phyloP scores from a whole-genome alignment of 805 yeast species.

The Pichia exigua region DNA sequence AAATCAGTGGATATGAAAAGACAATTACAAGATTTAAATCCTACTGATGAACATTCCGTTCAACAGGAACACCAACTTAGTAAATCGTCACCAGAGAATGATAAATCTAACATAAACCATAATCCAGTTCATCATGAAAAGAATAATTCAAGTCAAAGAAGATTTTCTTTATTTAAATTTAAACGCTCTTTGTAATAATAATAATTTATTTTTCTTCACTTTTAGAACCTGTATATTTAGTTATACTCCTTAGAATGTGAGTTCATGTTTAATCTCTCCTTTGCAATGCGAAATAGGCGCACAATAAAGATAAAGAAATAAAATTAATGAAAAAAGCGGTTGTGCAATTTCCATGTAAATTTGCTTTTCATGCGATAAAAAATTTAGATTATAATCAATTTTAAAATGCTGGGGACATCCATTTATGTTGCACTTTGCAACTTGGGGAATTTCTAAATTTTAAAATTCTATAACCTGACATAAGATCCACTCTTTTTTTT shows the following conservation, averaged over 20 bases:
- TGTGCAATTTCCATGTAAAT: too few relatives aligned
- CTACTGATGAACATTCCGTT: background rate
- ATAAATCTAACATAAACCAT: background rate
- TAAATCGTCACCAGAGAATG: background rate
- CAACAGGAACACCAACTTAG: background rate
- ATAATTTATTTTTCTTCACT: too few relatives aligned
- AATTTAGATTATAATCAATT: background rate
- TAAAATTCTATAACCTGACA: too few relatives aligned
- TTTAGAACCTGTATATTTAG: background rate
- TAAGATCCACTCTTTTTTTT: too few relatives aligned
- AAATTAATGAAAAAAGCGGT: too few relatives aligned
- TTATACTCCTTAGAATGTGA: background rate
- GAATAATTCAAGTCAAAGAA: background rate
- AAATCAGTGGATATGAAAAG: background rate
- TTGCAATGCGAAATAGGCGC: too few relatives aligned
- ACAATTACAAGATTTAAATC: background rate
- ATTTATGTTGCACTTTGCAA: too few relatives aligned
- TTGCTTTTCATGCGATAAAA: background rate
- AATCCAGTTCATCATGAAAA: background rate
- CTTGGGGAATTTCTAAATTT: too few relatives aligned
- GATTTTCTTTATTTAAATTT: slow-evolving; percentile 8
- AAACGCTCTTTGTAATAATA: background rate
- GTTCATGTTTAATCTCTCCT: background rate
- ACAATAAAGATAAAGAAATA: too few relatives aligned
- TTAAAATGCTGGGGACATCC: background rate